A percentile compares a stretch with the other conserved stretches of the same genome.
Conservation (phyloP, 2,329 filamentous ascomycete species). For the Clonostachys rosea region DNA sequence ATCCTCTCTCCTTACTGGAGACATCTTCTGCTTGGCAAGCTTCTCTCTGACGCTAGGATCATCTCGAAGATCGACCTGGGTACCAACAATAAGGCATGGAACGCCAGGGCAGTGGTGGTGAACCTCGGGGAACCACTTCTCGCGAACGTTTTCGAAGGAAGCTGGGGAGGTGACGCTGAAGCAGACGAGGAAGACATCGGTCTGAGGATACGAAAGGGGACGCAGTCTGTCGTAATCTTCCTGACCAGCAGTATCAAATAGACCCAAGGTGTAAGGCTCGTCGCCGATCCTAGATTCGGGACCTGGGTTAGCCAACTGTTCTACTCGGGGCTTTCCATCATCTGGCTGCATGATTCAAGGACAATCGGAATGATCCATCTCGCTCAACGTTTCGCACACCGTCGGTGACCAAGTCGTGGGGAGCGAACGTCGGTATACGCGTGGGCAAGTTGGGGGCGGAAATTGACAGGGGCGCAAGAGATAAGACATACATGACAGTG, state of each 20-base stretch:
- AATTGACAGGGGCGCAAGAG: too few species aligned
- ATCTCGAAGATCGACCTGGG: constrained; percentile 92
- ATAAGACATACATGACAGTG: constrained; percentile 77
- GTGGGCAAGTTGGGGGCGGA: too few species aligned
- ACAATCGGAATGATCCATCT: constrained; percentile 7
- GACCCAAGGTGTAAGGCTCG: constrained; percentile 93
- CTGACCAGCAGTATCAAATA: constrained; percentile 98
- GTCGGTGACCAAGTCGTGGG: too few species aligned
- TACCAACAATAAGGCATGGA: constrained; percentile 95
- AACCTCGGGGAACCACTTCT: constrained; percentile 99
- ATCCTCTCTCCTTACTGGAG: constrained; percentile 84
- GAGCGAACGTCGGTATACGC: too few species aligned
- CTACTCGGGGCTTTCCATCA: too few species aligned
- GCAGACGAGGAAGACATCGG: constrained; percentile 97
- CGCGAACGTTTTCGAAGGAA: constrained; percentile 97
- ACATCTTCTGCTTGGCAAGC: constrained; percentile 93
- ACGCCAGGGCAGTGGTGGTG: constrained; percentile 98
- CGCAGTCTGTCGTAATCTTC: constrained; percentile 98
- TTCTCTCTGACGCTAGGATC: constrained; percentile 86
- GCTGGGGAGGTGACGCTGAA: constrained; percentile 97
- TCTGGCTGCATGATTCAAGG: not conserved
- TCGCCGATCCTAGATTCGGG: constrained; percentile 78
- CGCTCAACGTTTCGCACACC: not conserved
- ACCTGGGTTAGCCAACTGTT: too few species aligned
- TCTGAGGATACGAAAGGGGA: constrained; percentile 95